These are phyloP conservation scores for Micromonas commoda DNA, from an alignment of 139 green algal genomes.

Conservation along the genomic window DNA sequence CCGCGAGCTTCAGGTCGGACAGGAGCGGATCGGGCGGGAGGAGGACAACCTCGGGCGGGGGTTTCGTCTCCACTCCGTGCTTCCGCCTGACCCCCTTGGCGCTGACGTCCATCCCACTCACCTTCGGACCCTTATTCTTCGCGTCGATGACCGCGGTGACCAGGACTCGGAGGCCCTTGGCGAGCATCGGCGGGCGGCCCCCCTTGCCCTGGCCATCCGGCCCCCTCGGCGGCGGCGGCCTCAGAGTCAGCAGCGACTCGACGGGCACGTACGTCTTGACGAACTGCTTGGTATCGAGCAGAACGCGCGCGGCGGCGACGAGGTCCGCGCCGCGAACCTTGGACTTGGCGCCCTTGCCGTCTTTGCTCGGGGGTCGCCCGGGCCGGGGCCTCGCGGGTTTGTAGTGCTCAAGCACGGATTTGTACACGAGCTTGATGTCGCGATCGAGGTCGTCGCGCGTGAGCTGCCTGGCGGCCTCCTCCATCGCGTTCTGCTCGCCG, in stretches of 20 bases:
- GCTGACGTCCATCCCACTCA: background rate
- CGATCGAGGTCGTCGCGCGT: slow-evolving; percentile 20
- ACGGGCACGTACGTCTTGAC: slow-evolving; percentile 30
- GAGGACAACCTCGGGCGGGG: slow-evolving; percentile 34
- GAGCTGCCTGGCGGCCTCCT: background rate
- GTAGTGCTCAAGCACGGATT: slow-evolving; percentile 51
- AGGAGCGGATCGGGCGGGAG: slow-evolving; percentile 38
- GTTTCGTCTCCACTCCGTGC: slow-evolving; percentile 10
- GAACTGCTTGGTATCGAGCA: slow-evolving; percentile 76
- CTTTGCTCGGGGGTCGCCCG: background rate
- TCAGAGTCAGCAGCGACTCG: background rate
- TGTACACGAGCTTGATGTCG: slow-evolving; percentile 35
- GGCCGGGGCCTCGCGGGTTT: slow-evolving; percentile 25
- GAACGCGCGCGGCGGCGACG: background rate
- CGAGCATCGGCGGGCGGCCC: background rate
- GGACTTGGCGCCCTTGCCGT: background rate
- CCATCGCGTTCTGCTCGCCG: background rate
- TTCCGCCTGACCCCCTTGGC: slow-evolving; percentile 1
- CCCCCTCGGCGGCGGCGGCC: background rate
- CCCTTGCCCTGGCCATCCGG: background rate
- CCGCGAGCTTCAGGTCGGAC: slow-evolving; percentile 43
- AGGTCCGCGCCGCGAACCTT: background rate
- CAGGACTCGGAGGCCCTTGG: slow-evolving; percentile 4
- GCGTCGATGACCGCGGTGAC: slow-evolving; percentile 14
- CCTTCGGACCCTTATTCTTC: background rate